Conservation (phyloP, 306 rosid species). For the Trifolium subterraneum region DNA sequence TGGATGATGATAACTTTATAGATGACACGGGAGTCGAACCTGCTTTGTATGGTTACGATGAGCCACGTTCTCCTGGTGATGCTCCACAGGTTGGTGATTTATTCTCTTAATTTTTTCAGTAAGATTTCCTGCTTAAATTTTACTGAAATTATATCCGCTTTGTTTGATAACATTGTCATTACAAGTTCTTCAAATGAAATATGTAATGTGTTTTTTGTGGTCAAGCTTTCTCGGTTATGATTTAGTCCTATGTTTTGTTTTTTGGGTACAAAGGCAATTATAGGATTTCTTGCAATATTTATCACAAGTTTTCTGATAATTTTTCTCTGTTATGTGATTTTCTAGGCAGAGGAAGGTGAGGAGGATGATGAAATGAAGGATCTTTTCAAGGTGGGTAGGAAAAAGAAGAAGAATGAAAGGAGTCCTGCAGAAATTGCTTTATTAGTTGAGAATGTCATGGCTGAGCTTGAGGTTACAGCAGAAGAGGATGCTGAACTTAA, state of each 20-base stretch:
- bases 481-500: conserved; percentile 95
- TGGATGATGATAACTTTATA: conserved; percentile 95
- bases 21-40: conserved; percentile 94
- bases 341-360: conserved; percentile 92
- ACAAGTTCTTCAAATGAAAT: conserved; percentile 8
- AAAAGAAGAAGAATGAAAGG: conserved; percentile 80
- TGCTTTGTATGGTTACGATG: conserved; percentile 71
- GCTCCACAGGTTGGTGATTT: conserved; percentile 73
- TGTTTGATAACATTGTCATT: conserved; percentile 1
- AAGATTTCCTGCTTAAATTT: background rate
- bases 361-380: conserved; percentile 78
- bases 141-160: background rate
- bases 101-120: background rate
- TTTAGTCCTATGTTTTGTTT: background rate
- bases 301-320: conserved; percentile 16
- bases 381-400: conserved; percentile 85
- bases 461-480: conserved; percentile 95
- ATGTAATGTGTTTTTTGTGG: background rate
- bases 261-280: background rate
- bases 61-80: conserved; percentile 71
- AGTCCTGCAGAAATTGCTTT: conserved; percentile 93
- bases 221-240: background rate
- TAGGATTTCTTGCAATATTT: conserved; percentile 6
- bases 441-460: conserved; percentile 95
- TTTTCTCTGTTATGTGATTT: conserved; percentile 31